Percentiles rank a stretch among this genome's conserved stretches.
These are phyloP conservation scores for Phytophthora pinifolia DNA, from an alignment of 352 stramenopile genomes.

Conservation along the genomic window DNA sequence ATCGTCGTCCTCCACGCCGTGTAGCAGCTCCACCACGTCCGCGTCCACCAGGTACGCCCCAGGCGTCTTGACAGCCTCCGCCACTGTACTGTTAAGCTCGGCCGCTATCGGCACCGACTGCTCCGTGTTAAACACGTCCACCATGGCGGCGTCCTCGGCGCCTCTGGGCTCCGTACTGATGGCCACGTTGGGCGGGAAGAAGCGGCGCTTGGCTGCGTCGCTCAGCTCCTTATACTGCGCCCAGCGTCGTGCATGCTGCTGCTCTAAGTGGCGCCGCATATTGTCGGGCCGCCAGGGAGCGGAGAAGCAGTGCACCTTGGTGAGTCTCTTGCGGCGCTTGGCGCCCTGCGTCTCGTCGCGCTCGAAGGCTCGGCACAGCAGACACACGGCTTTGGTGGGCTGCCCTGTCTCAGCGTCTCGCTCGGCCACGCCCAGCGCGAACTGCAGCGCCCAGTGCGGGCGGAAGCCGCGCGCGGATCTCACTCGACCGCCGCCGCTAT, in stretches of 20 bases:
- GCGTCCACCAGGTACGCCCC: conserved; percentile 18
- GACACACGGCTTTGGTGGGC: conserved; percentile 19
- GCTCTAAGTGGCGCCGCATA: conserved; percentile 32
- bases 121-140: neutral
- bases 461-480: conserved; percentile 13
- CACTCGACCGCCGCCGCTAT: no score
- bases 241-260: conserved; percentile 29
- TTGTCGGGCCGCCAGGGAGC: conserved; percentile 33
- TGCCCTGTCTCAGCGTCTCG: conserved; percentile 7
- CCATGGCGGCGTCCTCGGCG: neutral
- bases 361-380: conserved; percentile 24
- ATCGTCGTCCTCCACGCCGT: neutral
- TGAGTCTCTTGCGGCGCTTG: conserved; percentile 28
- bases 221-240: conserved; percentile 18
- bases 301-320: conserved; percentile 27
- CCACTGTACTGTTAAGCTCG: conserved; percentile 6
- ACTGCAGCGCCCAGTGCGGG: conserved; percentile 19
- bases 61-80: neutral
- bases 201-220: conserved; percentile 18
- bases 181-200: conserved; percentile 22
- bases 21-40: conserved; percentile 18
- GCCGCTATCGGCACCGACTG: neutral
- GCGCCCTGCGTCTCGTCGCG: conserved; percentile 25
- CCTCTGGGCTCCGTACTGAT: conserved; percentile 5
- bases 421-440: conserved; percentile 19